Conservation (phyloP, 768 basidiomycete genomes). For the Trametes maxima region DNA sequence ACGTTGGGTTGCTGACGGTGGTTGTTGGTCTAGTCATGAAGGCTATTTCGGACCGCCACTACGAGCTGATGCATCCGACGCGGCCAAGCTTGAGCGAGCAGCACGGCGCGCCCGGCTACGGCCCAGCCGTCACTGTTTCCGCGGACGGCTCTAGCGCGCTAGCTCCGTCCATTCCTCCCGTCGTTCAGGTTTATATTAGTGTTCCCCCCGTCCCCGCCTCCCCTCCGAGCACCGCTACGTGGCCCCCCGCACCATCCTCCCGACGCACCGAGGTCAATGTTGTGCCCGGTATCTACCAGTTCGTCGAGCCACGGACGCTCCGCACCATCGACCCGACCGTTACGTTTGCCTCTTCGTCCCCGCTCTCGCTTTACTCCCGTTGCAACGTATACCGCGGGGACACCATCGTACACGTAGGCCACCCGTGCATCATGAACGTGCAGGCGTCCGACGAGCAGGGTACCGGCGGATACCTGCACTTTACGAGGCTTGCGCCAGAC, state of each 20-base stretch:
- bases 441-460: slow-evolving; percentile 19
- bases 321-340: slow-evolving; percentile 66
- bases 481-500: slow-evolving; percentile 59
- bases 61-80: slow-evolving; percentile 30
- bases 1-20: slow-evolving; percentile 10
- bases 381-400: slow-evolving; percentile 58
- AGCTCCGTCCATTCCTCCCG: slow-evolving; percentile 9
- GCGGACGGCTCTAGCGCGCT: background rate
- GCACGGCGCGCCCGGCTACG: background rate
- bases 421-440: slow-evolving; percentile 28
- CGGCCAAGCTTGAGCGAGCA: slow-evolving; percentile 10
- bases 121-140: slow-evolving; percentile 4
- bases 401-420: slow-evolving; percentile 54
- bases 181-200: slow-evolving; percentile 22
- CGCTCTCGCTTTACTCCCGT: slow-evolving; percentile 52
- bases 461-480: slow-evolving; percentile 48
- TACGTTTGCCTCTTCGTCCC: slow-evolving; percentile 55
- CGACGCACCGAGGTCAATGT: slow-evolving; percentile 13
- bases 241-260: slow-evolving; percentile 16
- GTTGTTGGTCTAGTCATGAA: slow-evolving; percentile 27
- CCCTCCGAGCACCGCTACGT: background rate
- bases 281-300: slow-evolving; percentile 26
- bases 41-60: slow-evolving; percentile 30
- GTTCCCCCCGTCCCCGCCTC: slow-evolving; percentile 19
- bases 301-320: slow-evolving; percentile 50